phyloP scores from a whole-genome alignment of 164 flowering plant species.

The Chloranthus sessilifolius region DNA sequence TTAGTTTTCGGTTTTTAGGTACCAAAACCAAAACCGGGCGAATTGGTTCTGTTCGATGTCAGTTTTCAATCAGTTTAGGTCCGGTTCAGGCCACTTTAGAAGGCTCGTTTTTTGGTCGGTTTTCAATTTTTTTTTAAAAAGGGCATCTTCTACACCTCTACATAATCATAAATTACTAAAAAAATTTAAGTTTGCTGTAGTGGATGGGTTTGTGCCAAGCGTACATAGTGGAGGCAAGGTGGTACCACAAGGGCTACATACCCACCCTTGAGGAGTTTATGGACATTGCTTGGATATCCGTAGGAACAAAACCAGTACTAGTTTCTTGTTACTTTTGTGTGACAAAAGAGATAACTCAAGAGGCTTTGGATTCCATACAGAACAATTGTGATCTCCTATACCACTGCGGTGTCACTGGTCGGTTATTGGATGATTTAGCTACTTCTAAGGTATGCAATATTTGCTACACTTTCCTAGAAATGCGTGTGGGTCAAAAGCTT shows the following conservation, averaged over 20 bases:
- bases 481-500: too few relatives aligned
- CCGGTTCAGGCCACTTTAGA: too few relatives aligned
- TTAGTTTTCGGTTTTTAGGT: too few relatives aligned
- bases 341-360: neutral
- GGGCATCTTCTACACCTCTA: too few relatives aligned
- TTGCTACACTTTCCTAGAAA: too few relatives aligned
- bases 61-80: too few relatives aligned
- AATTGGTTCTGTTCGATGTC: too few relatives aligned
- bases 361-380: slow-evolving; percentile 3
- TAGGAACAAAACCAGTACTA: slow-evolving; percentile 24
- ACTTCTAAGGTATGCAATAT: neutral
- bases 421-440: slow-evolving; percentile 2
- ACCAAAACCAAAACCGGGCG: too few relatives aligned
- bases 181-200: too few relatives aligned
- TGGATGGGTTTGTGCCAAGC: slow-evolving; percentile 10
- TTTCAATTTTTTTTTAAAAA: too few relatives aligned
- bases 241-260: slow-evolving; percentile 17
- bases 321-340: slow-evolving; percentile 15
- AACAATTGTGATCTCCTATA: neutral
- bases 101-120: too few relatives aligned
- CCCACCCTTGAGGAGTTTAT: slow-evolving; percentile 32
- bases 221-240: slow-evolving; percentile 26
- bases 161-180: too few relatives aligned
- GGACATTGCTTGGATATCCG: slow-evolving; percentile 33
- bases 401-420: neutral